phyloP scores from a whole-genome alignment of 441 rosid genomes.

The Jatropha podagrica region DNA sequence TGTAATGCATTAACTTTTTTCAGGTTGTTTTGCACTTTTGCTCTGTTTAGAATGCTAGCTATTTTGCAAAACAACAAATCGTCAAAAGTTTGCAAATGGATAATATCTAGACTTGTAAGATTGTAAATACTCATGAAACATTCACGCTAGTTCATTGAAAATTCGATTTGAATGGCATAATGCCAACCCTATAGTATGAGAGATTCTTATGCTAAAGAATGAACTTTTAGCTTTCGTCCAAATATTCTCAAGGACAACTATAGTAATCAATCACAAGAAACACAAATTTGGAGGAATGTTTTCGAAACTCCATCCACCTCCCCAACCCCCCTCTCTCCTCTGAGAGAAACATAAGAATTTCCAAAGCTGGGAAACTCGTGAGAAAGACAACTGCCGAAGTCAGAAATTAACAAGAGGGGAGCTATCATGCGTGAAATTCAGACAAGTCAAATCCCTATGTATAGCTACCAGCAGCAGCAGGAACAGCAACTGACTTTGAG shows the following conservation, averaged over 20 bases:
- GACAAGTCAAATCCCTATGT: background rate
- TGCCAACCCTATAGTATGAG: too few species aligned
- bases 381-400: background rate
- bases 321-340: background rate
- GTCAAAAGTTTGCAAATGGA: background rate
- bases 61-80: background rate
- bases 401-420: background rate
- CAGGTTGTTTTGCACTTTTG: too few species aligned
- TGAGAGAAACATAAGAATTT: background rate
- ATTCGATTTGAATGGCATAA: background rate
- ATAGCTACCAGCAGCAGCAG: conserved; percentile 43
- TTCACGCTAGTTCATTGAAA: background rate
- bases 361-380: background rate
- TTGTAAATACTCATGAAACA: background rate
- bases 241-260: background rate
- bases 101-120: background rate
- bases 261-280: conserved; percentile 1
- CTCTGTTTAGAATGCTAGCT: too few species aligned
- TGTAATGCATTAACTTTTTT: too few species aligned
- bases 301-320: background rate
- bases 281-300: background rate
- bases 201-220: conserved; percentile 5
- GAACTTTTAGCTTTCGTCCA: background rate
- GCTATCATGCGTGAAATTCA: too few species aligned
- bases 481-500: conserved; percentile 45